Conservation (phyloP, 2,329 filamentous ascomycete genomes). For the Aspergillus tanneri region DNA sequence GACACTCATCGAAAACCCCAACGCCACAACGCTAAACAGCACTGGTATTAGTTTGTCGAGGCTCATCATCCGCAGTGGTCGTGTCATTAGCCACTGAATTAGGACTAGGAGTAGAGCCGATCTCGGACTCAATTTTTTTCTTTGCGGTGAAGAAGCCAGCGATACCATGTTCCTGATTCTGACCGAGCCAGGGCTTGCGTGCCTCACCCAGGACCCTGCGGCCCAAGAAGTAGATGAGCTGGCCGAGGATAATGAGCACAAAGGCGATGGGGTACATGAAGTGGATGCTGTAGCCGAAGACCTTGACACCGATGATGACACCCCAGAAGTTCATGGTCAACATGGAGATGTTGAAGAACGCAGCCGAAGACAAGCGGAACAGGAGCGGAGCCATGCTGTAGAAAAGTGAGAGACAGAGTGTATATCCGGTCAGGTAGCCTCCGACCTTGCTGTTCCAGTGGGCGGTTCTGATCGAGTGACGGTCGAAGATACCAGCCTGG, state of each 20-base stretch:
- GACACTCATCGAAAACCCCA: background rate
- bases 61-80: slow-evolving; percentile 1
- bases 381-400: slow-evolving; percentile 85
- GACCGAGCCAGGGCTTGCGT: slow-evolving; percentile 91
- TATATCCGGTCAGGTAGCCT: slow-evolving; percentile 88
- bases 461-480: slow-evolving; percentile 64
- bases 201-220: slow-evolving; percentile 78
- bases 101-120: slow-evolving; percentile 15
- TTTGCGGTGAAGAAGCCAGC: slow-evolving; percentile 83
- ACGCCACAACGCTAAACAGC: slow-evolving; percentile 9
- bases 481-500: slow-evolving; percentile 90
- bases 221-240: slow-evolving; percentile 83
- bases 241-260: slow-evolving; percentile 81
- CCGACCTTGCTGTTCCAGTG: slow-evolving; percentile 67
- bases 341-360: slow-evolving; percentile 94
- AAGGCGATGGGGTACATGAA: slow-evolving; percentile 96
- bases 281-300: slow-evolving; percentile 78
- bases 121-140: slow-evolving; percentile 58
- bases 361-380: slow-evolving; percentile 83
- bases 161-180: slow-evolving; percentile 77
- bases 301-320: slow-evolving; percentile 82
- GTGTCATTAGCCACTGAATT: slow-evolving; percentile 9
- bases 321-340: slow-evolving; percentile 97
- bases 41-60: slow-evolving; percentile 7
- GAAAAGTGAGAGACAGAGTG: slow-evolving; percentile 76